Base-by-base conservation (phyloP, 2,329 filamentous ascomycete genomes). In the Trichocomaceae sp. region DNA sequence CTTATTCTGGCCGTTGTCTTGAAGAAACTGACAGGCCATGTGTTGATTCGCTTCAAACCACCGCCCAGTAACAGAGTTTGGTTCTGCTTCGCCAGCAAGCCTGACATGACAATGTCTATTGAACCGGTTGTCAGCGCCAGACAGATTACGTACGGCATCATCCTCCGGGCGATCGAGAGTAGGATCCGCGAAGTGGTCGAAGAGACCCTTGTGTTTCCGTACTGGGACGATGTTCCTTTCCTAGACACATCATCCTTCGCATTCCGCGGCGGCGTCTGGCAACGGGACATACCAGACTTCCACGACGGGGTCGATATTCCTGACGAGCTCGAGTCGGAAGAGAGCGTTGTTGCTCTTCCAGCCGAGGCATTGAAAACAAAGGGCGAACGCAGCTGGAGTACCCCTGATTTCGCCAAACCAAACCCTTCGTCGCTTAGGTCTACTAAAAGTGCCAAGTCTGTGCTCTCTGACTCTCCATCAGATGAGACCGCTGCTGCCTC, bases 181-280 rank as follows among this genome's bases (percentile, higher is more conserved):
- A 82, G 90, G 49, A 96, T 99, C 68, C 88, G 95, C 65, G 91
- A 96, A 70, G 90, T 96, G 8, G 80, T 99, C 57, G 88, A 87
- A 9, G 93, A 99, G 72, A 96, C 90, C 1, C 71, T 97, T 19
- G 93, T 99, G 2, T 77, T 86, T 54, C 93, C 93, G 0, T 95
- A 95, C 66, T 99, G 93, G 92, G 93, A 99, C 61, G 93, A 99
- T 67, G 81, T 90, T 22, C 90, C 93, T 0, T 97, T 99, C 70
- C 86, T 90, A 66, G 83, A 87, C 62, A 97, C 90, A 0, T 79
- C 85, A 54, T 77, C 82, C 55, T 90, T 96, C 68, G 74, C 77
- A 19, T 90, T 89, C 78, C 82, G 93, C 62, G 93, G 92, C 10
- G 93, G 93, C 0, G 87, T 97, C 19, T 99, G 83, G 83, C 70